Evolutionary conservation across 2,329 filamentous ascomycete genomes (phyloP).

Genomic region (Cladophialophora exuberans): DNA sequence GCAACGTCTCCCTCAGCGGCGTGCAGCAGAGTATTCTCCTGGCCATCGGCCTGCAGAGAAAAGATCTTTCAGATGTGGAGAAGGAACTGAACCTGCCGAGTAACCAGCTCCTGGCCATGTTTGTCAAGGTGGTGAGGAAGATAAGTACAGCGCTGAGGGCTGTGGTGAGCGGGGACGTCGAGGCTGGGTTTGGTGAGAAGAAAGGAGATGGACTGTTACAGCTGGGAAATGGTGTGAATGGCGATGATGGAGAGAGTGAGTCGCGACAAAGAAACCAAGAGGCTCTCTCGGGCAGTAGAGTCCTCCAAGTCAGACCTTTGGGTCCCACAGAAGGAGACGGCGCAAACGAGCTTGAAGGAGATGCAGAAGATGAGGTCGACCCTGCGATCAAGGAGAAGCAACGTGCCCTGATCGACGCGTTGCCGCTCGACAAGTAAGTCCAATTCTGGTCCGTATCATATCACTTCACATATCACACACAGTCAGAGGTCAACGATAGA

Average conservation of each 20-base stretch:
- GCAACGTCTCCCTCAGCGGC: constrained; percentile 71
- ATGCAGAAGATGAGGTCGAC: constrained; percentile 77
- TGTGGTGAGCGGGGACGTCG: constrained; percentile 74
- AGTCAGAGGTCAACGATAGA: too few relatives aligned
- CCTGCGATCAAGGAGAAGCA: constrained; percentile 75
- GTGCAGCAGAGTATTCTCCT: constrained; percentile 85
- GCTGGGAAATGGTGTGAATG: too few relatives aligned
- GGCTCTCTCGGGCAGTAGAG: constrained; percentile 5
- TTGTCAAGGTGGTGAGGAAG: constrained; percentile 94
- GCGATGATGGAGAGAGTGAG: too few relatives aligned
- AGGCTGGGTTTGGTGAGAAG: constrained; percentile 64
- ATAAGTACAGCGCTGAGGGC: constrained; percentile 76
- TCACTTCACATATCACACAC: too few relatives aligned
- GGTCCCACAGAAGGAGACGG: neutral
- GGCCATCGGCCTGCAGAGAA: constrained; percentile 88
- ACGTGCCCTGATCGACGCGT: constrained; percentile 82
- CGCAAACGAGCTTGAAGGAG: constrained; percentile 69
- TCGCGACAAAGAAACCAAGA: constrained; percentile 38
- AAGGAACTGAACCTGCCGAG: constrained; percentile 74
- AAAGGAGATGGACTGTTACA: constrained; percentile 40
- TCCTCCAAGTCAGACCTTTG: neutral
- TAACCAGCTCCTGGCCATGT: constrained; percentile 89
- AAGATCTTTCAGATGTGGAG: constrained; percentile 78
- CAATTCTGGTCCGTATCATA: neutral
- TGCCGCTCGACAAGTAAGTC: constrained; percentile 82